These are phyloP conservation scores for Infundibulicybe gibba DNA, from an alignment of 768 basidiomycete genomes.

Conservation along the genomic window DNA sequence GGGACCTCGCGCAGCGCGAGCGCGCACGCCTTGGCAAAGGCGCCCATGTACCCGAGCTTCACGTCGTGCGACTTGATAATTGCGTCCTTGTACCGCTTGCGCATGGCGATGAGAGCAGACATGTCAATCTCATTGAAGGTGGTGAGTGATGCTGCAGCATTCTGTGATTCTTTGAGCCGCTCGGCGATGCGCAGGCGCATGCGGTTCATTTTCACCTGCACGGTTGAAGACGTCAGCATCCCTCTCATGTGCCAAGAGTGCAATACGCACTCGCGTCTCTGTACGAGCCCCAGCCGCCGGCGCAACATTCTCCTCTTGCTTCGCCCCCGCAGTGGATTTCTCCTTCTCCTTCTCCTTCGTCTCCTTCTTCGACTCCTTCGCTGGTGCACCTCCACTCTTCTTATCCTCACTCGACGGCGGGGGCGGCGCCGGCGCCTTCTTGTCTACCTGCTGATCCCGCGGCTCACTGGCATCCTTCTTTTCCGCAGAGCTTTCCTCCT, in stretches of 20 bases:
- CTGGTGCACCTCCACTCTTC: conserved; percentile 15
- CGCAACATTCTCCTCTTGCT: conserved; percentile 22
- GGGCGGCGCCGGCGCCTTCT: conserved; percentile 40
- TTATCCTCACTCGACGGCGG: conserved; percentile 32
- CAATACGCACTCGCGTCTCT: conserved; percentile 74
- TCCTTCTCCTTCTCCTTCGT: no score
- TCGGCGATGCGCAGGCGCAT: conserved; percentile 98
- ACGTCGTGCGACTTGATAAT: conserved; percentile 89
- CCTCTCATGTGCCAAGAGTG: not conserved
- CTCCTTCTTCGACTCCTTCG: conserved; percentile 23
- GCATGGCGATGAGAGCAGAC: conserved; percentile 92
- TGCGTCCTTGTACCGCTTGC: conserved; percentile 89
- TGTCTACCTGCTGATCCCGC: conserved; percentile 44
- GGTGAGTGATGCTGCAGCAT: conserved; percentile 92
- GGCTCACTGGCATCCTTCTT: conserved; percentile 40
- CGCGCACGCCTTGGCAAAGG: conserved; percentile 84
- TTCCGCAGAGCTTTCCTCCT: no score
- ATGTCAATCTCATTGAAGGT: conserved; percentile 99
- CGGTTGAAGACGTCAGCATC: not conserved
- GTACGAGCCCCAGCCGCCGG: conserved; percentile 50
- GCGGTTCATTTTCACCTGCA: conserved; percentile 94
- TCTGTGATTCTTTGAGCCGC: conserved; percentile 97
- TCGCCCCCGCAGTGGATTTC: conserved; percentile 48
- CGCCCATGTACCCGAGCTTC: conserved; percentile 98
- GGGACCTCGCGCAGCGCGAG: conserved; percentile 91